These are phyloP conservation scores for Diaporthe citri DNA, from an alignment of 2,329 filamentous ascomycete species.

Conservation along the genomic window DNA sequence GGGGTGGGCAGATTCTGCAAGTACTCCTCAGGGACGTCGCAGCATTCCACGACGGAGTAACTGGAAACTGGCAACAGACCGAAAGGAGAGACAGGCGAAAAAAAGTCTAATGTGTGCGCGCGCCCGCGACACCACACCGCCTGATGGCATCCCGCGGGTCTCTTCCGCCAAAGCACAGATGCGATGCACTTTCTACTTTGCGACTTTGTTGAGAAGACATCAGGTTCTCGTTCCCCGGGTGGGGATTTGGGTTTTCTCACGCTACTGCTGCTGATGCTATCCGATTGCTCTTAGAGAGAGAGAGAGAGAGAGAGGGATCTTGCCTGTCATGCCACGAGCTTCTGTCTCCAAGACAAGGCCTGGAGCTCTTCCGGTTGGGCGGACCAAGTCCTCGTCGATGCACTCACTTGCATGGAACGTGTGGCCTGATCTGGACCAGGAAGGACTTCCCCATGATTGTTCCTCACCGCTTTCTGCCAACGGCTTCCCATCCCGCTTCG, in stretches of 20 bases:
- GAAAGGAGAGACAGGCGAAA: not conserved
- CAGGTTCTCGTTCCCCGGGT: not conserved
- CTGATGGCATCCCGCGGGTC: not conserved
- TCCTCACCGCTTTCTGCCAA: conserved; percentile 20
- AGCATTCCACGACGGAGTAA: not conserved
- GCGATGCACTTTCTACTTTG: not conserved
- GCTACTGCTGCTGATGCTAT: not conserved
- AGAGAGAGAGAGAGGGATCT: conserved; percentile 10
- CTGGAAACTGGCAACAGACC: not conserved
- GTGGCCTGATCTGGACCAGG: not conserved
- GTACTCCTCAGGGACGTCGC: not conserved
- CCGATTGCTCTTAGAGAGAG: not conserved
- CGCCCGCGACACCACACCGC: conserved; percentile 1
- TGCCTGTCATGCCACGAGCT: conserved; percentile 26
- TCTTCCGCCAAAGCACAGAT: conserved; percentile 11
- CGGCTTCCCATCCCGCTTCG: not conserved
- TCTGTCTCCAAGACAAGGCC: not conserved
- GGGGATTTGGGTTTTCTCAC: not conserved
- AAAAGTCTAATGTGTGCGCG: conserved; percentile 5
- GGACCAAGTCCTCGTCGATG: not conserved
- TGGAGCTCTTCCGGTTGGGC: conserved; percentile 30
- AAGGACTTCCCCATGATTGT: not conserved
- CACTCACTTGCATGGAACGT: conserved; percentile 16
- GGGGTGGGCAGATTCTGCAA: not conserved
- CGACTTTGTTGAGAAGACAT: not conserved